Evolutionary conservation across 2,329 filamentous ascomycete species (phyloP).

Genomic region (Penicillium sp.): DNA sequence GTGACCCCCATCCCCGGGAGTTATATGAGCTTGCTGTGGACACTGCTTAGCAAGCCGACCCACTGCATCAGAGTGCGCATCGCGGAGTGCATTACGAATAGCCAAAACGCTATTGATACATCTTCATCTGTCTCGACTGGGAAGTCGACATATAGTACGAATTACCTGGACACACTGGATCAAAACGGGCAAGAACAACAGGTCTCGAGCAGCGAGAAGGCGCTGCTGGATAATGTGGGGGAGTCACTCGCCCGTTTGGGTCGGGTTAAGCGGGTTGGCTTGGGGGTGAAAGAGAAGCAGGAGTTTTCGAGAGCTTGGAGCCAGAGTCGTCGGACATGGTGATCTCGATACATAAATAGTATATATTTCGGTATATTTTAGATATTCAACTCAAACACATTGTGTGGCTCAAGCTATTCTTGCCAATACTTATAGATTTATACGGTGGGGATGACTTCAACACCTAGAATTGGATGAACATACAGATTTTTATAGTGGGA

Average conservation of each 20-base stretch:
- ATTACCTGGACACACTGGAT: conserved; percentile 48
- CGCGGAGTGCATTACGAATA: conserved; percentile 62
- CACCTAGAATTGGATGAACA: no score
- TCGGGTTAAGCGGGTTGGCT: conserved; percentile 80
- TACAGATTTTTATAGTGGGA: no score
- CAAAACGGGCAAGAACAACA: conserved; percentile 34
- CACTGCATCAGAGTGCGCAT: conserved; percentile 90
- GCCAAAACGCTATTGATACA: conserved; percentile 26
- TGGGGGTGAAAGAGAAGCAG: conserved; percentile 78
- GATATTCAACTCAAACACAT: neutral
- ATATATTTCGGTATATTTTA: neutral
- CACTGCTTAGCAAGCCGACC: conserved; percentile 75
- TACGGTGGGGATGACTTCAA: no score
- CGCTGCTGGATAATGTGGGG: conserved; percentile 71
- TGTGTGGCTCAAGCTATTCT: neutral
- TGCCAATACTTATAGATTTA: neutral
- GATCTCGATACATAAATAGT: neutral
- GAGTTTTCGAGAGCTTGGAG: conserved; percentile 74
- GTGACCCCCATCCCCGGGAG: conserved; percentile 81
- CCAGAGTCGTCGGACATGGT: conserved; percentile 38
- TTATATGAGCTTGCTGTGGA: conserved; percentile 76
- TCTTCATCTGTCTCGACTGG: conserved; percentile 11
- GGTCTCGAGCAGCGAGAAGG: conserved; percentile 58
- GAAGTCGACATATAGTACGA: conserved; percentile 42
- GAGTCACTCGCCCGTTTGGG: conserved; percentile 85